Evolutionary conservation across 1,139 yeast genomes (phyloP).

Genomic region (Saccharomycopsis crataegensis): DNA sequence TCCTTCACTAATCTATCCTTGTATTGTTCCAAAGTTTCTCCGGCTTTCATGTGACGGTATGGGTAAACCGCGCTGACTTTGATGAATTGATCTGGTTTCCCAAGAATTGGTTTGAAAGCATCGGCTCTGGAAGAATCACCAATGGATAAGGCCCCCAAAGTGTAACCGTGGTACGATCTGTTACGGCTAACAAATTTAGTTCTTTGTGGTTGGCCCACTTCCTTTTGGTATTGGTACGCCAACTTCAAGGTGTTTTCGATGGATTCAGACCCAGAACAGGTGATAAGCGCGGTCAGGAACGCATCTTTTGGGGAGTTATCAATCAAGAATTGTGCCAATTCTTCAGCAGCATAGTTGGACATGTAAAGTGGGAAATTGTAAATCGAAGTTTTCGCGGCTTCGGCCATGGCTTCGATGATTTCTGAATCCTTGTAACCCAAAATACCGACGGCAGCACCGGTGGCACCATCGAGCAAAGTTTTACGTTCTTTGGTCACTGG

Average conservation of each 20-base stretch:
- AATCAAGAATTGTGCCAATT: conserved; percentile 44
- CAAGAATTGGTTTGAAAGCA: conserved; percentile 36
- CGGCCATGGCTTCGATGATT: conserved; percentile 38
- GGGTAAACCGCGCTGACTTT: conserved; percentile 43
- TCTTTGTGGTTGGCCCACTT: conserved; percentile 42
- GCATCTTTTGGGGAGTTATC: conserved; percentile 47
- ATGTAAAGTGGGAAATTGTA: conserved; percentile 40
- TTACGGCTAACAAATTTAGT: conserved; percentile 44
- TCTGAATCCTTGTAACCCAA: conserved; percentile 56
- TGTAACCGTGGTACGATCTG: conserved; percentile 53
- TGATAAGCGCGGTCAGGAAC: conserved; percentile 47
- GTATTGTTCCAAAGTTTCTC: conserved; percentile 45
- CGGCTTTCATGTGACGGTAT: conserved; percentile 40
- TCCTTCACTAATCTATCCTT: conserved; percentile 38
- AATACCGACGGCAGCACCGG: conserved; percentile 62
- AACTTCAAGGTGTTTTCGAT: conserved; percentile 54
- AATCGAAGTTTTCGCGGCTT: conserved; percentile 39
- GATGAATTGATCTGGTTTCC: conserved; percentile 24
- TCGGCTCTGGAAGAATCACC: conserved; percentile 37
- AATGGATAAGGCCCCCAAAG: conserved; percentile 47
- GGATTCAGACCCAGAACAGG: conserved; percentile 56
- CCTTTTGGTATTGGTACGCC: conserved; percentile 48
- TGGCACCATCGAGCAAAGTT: conserved; percentile 43
- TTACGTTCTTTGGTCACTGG: conserved; percentile 37
- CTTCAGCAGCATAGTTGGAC: conserved; percentile 40